Base-by-base conservation (phyloP, 2,329 filamentous ascomycete genomes). In the Penicillium decumbens region DNA sequence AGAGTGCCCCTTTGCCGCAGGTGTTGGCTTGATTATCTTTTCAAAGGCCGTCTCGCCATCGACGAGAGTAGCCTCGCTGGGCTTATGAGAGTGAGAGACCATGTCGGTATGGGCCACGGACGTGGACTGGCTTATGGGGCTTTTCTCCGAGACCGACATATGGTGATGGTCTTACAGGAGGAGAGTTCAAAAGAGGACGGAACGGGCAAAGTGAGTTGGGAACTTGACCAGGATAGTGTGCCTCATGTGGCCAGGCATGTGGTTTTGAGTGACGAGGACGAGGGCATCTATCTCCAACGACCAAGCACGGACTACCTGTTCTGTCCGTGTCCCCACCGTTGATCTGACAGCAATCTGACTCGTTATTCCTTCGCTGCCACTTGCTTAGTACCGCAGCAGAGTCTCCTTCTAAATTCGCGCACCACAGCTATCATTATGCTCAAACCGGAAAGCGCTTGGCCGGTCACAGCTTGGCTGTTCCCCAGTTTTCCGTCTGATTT, bases 111-210 rank as follows among this genome's bases (percentile, higher is more conserved):
- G 24, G 12, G 37, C 41, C 25, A 51, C 42, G 12, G 57, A 46
- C 45, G 49, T 42, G 6, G 54, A 51, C 8, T 46, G 39, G 35
- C 46, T n/a, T 27, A 47, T 50, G n/a, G 49, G 45, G n/a, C 13
- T 32, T 51, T 59, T 55, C 55, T 57, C 57, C 40, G 51, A 53
- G 43, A 33, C 47, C 47, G 54, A 56, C 59, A 61, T 61, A 49
- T 23, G 32, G 41, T 47, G 46, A 28, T 44, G 25, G 43, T 24
- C 38, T 20, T 43, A 37, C 35, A 53, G 41, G 10, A 15, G 40
- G 25, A 37, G n/a, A 44, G 43, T 60, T 61, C 49, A 46, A 56
- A 60, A 57, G 52, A 42, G 38, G 49, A 53, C 58, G n/a, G 46
- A 47, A 43, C 35, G 37, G 30, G 29, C 12, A 24, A 43, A 45